phyloP scores from a whole-genome alignment of 768 basidiomycete genomes.

The Solioccasus polychromus region DNA sequence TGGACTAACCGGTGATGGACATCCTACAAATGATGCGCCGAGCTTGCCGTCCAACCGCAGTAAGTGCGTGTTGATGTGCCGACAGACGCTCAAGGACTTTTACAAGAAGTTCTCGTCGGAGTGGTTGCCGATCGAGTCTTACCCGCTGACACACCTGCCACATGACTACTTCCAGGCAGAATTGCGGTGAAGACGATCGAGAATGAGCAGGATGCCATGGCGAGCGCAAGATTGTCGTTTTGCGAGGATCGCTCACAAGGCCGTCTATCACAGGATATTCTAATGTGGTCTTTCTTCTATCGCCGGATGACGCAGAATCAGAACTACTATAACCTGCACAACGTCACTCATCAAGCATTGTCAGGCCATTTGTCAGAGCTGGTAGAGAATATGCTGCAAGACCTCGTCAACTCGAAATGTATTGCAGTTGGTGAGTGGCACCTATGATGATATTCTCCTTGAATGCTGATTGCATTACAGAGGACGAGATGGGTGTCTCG shows the following conservation, averaged over 20 bases:
- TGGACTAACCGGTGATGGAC: slow-evolving; percentile 98
- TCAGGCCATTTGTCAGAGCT: slow-evolving; percentile 95
- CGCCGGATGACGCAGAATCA: slow-evolving; percentile 97
- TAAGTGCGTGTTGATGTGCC: slow-evolving; percentile 95
- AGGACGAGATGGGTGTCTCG: slow-evolving; percentile 91
- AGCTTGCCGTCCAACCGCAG: slow-evolving; percentile 92
- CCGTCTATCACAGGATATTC: slow-evolving; percentile 63
- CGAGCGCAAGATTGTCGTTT: slow-evolving; percentile 25
- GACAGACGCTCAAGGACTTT: slow-evolving; percentile 97
- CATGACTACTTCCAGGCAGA: slow-evolving; percentile 99
- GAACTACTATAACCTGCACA: slow-evolving; percentile 91
- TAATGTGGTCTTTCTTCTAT: slow-evolving; percentile 99
- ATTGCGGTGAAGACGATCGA: slow-evolving; percentile 98
- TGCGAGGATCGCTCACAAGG: not conserved
- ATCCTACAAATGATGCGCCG: slow-evolving; percentile 99
- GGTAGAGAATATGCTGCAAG: slow-evolving; percentile 89
- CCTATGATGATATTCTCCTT: not conserved
- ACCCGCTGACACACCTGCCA: slow-evolving; percentile 82
- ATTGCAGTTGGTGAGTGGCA: slow-evolving; percentile 71
- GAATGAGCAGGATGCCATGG: slow-evolving; percentile 98
- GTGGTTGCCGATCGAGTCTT: slow-evolving; percentile 96
- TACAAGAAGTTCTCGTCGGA: slow-evolving; percentile 98
- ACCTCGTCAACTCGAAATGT: slow-evolving; percentile 93
- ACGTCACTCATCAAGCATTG: slow-evolving; percentile 92
- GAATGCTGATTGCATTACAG: slow-evolving; percentile 24